These are phyloP conservation scores for Aspergillus aculeatus DNA, from an alignment of 2,329 filamentous ascomycete species.

Conservation along the genomic window DNA sequence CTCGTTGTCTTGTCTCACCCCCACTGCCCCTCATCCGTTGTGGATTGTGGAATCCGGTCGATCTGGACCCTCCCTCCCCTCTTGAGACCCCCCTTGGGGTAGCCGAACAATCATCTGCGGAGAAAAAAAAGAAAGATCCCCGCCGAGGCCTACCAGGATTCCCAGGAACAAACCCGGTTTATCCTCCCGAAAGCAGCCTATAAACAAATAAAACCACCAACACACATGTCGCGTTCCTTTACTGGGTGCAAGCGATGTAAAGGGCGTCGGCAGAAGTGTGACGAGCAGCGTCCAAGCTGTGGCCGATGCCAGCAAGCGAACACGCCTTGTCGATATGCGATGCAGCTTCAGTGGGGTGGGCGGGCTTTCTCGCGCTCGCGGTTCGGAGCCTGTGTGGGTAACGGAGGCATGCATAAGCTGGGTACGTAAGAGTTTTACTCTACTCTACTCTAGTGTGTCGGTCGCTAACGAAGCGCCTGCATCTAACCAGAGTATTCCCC, in stretches of 20 bases:
- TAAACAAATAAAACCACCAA: conserved; percentile 3
- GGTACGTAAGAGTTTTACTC: conserved; percentile 27
- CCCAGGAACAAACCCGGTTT: not conserved
- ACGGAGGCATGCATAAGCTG: conserved; percentile 37
- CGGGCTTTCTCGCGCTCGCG: conserved; percentile 42
- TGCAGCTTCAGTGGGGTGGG: conserved; percentile 45
- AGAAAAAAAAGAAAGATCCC: conserved; percentile 7
- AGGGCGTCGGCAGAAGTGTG: conserved; percentile 47
- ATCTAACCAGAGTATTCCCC: conserved; percentile 37
- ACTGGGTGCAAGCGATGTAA: conserved; percentile 47
- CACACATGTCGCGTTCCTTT: conserved; percentile 42
- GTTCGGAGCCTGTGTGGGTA: conserved; percentile 37
- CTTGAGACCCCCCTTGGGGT: not conserved
- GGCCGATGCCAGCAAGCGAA: conserved; percentile 40
- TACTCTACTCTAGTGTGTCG: not conserved
- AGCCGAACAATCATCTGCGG: conserved; percentile 7
- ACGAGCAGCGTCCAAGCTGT: conserved; percentile 44
- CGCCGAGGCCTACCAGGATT: not conserved
- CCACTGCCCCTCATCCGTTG: not conserved
- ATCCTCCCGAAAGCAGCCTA: not conserved
- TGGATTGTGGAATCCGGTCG: conserved; percentile 2
- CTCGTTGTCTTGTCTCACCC: not conserved
- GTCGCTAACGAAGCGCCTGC: not conserved
- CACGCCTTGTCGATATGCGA: conserved; percentile 41
- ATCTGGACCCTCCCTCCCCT: not conserved